phyloP scores from a whole-genome alignment of 352 stramenopile species.

The Peronospora belbahrii region DNA sequence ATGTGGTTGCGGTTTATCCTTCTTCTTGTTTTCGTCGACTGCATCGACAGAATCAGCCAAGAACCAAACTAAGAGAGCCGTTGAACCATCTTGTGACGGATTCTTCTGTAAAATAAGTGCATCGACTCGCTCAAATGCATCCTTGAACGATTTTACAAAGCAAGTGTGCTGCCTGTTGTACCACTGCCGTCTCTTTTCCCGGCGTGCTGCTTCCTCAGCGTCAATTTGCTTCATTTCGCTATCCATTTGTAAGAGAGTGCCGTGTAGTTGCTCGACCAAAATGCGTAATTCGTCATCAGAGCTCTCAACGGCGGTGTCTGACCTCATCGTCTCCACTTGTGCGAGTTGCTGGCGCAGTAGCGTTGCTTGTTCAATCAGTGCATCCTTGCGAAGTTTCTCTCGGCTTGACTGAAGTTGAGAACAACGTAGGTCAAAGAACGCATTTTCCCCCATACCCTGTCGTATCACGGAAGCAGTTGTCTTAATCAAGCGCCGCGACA shows the following conservation, averaged over 20 bases:
- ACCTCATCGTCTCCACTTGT: conserved; percentile 17
- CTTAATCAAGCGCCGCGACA: conserved; percentile 38
- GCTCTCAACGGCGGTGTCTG: neutral
- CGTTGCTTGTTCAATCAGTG: conserved; percentile 24
- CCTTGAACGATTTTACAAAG: conserved; percentile 28
- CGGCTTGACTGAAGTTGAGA: conserved; percentile 10
- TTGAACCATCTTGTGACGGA: conserved; percentile 37
- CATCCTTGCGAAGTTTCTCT: conserved; percentile 23
- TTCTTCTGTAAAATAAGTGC: conserved; percentile 39
- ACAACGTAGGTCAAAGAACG: conserved; percentile 11
- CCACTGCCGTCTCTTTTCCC: conserved; percentile 20
- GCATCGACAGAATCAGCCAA: conserved; percentile 10
- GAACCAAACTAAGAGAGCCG: conserved; percentile 48
- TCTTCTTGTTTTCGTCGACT: neutral
- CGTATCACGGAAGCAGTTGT: conserved; percentile 19
- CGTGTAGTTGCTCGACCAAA: conserved; percentile 21
- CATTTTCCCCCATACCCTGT: conserved; percentile 23
- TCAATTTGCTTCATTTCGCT: conserved; percentile 27
- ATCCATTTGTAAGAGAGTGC: conserved; percentile 22
- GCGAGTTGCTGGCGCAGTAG: conserved; percentile 25
- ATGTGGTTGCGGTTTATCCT: neutral
- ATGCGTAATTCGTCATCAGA: conserved; percentile 5
- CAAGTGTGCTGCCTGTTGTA: conserved; percentile 15
- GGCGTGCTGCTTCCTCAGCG: conserved; percentile 21
- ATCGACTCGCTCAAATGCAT: conserved; percentile 39